A percentile compares a stretch with the other conserved stretches of the same genome.
These are phyloP conservation scores for Metschnikowia cerradonensis DNA, from an alignment of 805 yeast genomes.

Conservation along the genomic window DNA sequence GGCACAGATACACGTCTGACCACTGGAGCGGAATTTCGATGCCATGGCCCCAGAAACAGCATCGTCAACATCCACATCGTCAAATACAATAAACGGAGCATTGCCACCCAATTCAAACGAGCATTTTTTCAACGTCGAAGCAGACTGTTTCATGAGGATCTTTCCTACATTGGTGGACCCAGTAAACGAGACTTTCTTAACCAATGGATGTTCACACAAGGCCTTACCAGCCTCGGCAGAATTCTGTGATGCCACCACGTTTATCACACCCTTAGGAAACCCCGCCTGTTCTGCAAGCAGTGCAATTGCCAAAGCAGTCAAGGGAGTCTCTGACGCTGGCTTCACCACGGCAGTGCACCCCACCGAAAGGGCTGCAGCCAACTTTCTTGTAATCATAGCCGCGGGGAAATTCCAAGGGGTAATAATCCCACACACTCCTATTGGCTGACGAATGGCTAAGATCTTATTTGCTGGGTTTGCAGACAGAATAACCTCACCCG, in stretches of 20 bases:
- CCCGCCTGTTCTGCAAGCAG: constrained; percentile 62
- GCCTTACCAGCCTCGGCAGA: constrained; percentile 48
- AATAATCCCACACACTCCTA: constrained; percentile 74
- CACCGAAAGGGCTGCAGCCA: constrained; percentile 75
- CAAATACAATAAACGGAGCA: constrained; percentile 21
- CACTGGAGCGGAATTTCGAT: constrained; percentile 19
- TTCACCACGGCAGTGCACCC: constrained; percentile 76
- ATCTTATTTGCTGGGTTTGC: constrained; percentile 47
- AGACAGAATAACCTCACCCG: constrained; percentile 66
- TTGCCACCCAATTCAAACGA: constrained; percentile 21
- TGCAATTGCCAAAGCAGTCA: constrained; percentile 66
- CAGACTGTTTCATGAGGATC: constrained; percentile 18
- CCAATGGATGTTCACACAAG: constrained; percentile 38
- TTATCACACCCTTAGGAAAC: constrained; percentile 64
- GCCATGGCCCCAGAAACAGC: constrained; percentile 20
- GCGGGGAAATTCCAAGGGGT: constrained; percentile 87
- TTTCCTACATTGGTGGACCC: constrained; percentile 22
- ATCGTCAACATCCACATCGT: constrained; percentile 17
- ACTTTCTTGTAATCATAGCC: constrained; percentile 71
- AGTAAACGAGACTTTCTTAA: constrained; percentile 19
- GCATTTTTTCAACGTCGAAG: constrained; percentile 18
- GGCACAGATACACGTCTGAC: constrained; percentile 21
- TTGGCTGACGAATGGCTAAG: constrained; percentile 63
- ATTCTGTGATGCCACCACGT: constrained; percentile 49
- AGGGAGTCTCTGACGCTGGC: constrained; percentile 76